Conservation (phyloP, 345 rosid genomes). For the Arabis alpina region DNA sequence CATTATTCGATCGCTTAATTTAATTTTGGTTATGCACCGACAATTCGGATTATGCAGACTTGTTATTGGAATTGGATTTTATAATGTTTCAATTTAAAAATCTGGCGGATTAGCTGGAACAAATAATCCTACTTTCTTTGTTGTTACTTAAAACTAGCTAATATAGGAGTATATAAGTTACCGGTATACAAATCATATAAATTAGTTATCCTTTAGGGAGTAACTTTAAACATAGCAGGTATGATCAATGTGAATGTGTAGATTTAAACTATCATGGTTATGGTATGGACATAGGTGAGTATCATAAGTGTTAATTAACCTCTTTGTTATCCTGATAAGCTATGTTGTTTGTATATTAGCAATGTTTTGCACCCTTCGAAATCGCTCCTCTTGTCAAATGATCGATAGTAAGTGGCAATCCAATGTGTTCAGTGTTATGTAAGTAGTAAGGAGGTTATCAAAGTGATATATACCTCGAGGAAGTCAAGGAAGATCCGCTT, state of each 20-base stretch:
- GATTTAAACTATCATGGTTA: neutral
- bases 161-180: neutral
- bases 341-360: too few relatives aligned
- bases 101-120: constrained; percentile 34
- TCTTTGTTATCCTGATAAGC: too few relatives aligned
- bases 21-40: constrained; percentile 29
- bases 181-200: neutral
- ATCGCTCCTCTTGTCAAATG: too few relatives aligned
- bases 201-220: neutral
- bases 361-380: too few relatives aligned
- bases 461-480: too few relatives aligned
- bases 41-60: constrained; percentile 38
- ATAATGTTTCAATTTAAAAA: constrained; percentile 11
- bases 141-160: neutral
- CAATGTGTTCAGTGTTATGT: too few relatives aligned
- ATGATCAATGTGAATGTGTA: neutral
- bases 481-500: too few relatives aligned
- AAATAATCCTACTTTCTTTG: constrained; percentile 14
- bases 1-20: constrained; percentile 28
- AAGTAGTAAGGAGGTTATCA: too few relatives aligned
- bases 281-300: neutral
- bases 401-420: too few relatives aligned
- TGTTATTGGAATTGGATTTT: constrained; percentile 36
- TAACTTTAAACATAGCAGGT: neutral
- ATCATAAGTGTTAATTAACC: too few relatives aligned